Evolutionary conservation across 2,329 filamentous ascomycete genomes (phyloP).

Genomic region (Emericellopsis atlantica): DNA sequence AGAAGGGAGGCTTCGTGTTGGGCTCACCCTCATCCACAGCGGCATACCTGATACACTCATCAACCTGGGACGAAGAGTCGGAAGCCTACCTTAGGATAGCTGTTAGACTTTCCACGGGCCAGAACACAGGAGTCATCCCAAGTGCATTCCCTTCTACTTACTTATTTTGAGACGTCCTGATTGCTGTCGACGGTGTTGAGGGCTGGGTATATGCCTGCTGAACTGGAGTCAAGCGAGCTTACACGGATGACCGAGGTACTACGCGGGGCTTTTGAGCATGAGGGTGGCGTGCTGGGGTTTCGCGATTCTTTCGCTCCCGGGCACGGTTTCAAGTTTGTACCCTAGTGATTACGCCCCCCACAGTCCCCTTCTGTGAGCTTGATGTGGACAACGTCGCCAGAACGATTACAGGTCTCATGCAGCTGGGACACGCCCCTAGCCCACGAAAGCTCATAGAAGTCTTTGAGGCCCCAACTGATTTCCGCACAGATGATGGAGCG

Average conservation of each 20-base stretch:
- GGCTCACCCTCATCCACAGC: slow-evolving; percentile 8
- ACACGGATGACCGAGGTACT: slow-evolving; percentile 1
- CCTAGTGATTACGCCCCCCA: too few species aligned
- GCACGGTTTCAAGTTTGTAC: too few species aligned
- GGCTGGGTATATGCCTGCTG: slow-evolving; percentile 2
- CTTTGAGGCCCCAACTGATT: slow-evolving; percentile 5
- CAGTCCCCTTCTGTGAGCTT: slow-evolving; percentile 1
- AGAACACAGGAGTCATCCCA: slow-evolving; percentile 4
- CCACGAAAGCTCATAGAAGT: slow-evolving; percentile 1
- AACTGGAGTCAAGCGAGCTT: slow-evolving; percentile 1
- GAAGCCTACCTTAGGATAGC: slow-evolving; percentile 6
- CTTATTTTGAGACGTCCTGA: slow-evolving; percentile 5
- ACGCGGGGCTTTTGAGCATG: not conserved
- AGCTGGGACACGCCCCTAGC: slow-evolving; percentile 1
- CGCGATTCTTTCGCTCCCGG: slow-evolving; percentile 4
- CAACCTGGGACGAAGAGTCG: slow-evolving; percentile 6
- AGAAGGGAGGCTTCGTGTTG: slow-evolving; percentile 7
- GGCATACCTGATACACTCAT: slow-evolving; percentile 7
- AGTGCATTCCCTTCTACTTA: slow-evolving; percentile 5
- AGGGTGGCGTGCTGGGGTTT: slow-evolving; percentile 5
- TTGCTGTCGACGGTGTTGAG: slow-evolving; percentile 2
- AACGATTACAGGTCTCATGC: slow-evolving; percentile 3
- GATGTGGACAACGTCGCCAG: slow-evolving; percentile 9
- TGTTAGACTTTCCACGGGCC: not conserved
- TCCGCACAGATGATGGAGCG: slow-evolving; percentile 5